These are phyloP conservation scores for Prototheca wickerhamii DNA, from an alignment of 163 green algal species.

Conservation along the genomic window DNA sequence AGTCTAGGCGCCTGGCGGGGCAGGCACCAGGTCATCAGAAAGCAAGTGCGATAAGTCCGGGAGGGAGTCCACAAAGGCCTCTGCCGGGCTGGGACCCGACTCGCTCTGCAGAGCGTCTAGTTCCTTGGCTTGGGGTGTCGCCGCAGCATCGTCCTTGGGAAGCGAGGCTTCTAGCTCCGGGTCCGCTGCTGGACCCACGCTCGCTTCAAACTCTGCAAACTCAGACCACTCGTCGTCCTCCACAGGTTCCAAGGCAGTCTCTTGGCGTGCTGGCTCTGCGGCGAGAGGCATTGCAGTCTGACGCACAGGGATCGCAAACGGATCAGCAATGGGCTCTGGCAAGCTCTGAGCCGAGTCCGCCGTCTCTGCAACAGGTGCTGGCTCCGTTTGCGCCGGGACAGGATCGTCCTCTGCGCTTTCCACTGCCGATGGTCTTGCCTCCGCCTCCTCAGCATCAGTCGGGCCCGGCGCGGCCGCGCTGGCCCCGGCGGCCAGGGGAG, in stretches of 20 bases:
- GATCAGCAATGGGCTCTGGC: too few species aligned
- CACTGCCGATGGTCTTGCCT: too few species aligned
- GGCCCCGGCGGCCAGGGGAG: too few species aligned
- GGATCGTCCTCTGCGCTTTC: too few species aligned
- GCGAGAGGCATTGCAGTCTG: too few species aligned
- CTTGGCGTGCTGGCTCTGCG: too few species aligned
- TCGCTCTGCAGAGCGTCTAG: background rate
- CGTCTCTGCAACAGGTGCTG: too few species aligned
- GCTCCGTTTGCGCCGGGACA: too few species aligned
- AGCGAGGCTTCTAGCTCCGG: background rate
- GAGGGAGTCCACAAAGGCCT: background rate
- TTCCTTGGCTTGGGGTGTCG: background rate
- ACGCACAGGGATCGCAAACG: too few species aligned
- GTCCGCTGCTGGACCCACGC: background rate
- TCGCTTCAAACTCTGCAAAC: constrained; percentile 8
- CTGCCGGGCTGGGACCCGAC: background rate
- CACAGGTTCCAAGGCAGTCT: background rate
- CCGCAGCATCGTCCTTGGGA: background rate
- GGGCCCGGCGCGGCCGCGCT: too few species aligned
- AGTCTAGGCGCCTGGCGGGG: background rate
- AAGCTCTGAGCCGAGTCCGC: too few species aligned
- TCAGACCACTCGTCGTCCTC: constrained; percentile 24
- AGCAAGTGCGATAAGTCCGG: background rate
- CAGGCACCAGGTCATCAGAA: background rate
- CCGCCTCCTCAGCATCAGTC: too few species aligned